Percentiles rank a stretch among this genome's conserved stretches.
phyloP scores from a whole-genome alignment of 2,329 filamentous ascomycete genomes.

The Fusarium sterilihyphosum region DNA sequence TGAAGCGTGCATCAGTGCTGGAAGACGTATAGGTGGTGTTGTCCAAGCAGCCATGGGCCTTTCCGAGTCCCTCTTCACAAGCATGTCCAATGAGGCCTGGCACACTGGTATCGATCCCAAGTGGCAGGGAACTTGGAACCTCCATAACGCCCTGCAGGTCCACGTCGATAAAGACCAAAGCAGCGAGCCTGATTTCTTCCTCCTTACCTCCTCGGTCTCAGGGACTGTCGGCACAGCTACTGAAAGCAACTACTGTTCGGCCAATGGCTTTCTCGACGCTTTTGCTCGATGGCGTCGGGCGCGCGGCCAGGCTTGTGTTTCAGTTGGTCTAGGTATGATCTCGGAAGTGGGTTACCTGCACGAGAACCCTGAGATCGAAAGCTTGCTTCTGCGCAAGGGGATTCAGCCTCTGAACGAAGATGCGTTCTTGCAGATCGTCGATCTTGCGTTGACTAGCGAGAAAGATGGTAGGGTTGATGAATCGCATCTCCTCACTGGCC shows the following conservation, averaged over 20 bases:
- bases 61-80: background rate
- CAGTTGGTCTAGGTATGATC: background rate
- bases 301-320: background rate
- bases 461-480: background rate
- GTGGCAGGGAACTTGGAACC: background rate
- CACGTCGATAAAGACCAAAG: background rate
- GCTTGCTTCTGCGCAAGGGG: background rate
- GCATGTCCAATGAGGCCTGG: background rate
- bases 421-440: background rate
- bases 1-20: fast-evolving
- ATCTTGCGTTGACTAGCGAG: background rate
- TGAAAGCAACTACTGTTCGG: background rate
- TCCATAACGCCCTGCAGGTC: background rate
- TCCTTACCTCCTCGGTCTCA: background rate
- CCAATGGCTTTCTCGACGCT: background rate
- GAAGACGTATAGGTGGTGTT: background rate
- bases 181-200: background rate
- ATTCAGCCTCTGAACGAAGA: background rate
- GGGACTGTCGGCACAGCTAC: background rate
- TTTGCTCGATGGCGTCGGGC: background rate
- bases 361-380: background rate
- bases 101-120: background rate
- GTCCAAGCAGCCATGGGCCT: background rate
- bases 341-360: background rate
- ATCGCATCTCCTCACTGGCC: background rate